phyloP scores from a whole-genome alignment of 805 yeast species.

The Yamadazyma takamatsuzukensis region DNA sequence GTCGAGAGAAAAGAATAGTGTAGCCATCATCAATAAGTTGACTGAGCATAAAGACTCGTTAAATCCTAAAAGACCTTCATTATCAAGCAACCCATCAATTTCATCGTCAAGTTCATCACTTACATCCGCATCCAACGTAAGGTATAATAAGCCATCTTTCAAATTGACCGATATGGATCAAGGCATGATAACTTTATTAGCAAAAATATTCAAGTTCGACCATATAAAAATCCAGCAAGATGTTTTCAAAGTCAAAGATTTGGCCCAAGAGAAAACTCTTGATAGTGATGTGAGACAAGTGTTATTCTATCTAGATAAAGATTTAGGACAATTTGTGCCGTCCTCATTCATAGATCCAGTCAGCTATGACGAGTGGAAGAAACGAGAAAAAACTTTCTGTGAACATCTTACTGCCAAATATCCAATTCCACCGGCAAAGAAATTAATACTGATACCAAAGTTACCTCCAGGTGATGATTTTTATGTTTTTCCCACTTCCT shows the following conservation, averaged over 20 bases:
- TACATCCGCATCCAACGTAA: conserved; percentile 10
- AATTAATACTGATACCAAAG: conserved; percentile 27
- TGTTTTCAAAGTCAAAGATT: conserved; percentile 38
- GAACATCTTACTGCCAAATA: conserved; percentile 24
- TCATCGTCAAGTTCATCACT: conserved; percentile 2
- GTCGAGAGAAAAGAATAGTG: conserved; percentile 34
- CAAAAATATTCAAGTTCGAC: conserved; percentile 48
- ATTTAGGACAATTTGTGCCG: conserved; percentile 36
- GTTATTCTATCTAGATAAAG: conserved; percentile 31
- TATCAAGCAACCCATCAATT: no score
- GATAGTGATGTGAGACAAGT: conserved; percentile 34
- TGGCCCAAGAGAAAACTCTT: conserved; percentile 36
- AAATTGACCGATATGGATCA: conserved; percentile 53
- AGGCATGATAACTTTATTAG: conserved; percentile 39
- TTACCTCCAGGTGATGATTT: conserved; percentile 34
- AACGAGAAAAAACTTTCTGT: conserved; percentile 21
- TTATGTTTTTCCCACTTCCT: conserved; percentile 30
- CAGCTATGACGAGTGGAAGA: conserved; percentile 32
- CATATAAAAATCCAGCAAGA: conserved; percentile 52
- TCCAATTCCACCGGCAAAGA: conserved; percentile 29
- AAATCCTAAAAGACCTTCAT: conserved; percentile 23
- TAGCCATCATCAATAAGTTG: conserved; percentile 39
- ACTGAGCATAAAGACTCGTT: conserved; percentile 37
- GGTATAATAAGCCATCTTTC: conserved; percentile 47
- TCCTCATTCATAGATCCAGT: conserved; percentile 18